phyloP scores from a whole-genome alignment of 2,329 filamentous ascomycete species.

The Exophiala sp. region DNA sequence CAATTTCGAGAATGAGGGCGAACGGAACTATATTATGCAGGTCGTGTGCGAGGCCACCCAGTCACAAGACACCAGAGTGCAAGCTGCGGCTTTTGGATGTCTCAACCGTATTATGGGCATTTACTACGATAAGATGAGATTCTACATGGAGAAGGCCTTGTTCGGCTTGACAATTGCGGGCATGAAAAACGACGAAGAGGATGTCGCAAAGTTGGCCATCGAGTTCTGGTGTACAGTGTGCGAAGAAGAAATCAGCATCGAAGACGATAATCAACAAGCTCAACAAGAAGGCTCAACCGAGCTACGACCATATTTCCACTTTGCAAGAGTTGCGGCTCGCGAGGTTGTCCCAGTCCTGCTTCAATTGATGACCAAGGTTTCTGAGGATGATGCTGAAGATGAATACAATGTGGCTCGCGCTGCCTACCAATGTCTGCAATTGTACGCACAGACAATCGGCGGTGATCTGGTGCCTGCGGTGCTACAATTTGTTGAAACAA shows the following conservation, averaged over 20 bases:
- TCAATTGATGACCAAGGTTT: constrained; percentile 87
- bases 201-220: constrained; percentile 94
- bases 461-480: constrained; percentile 81
- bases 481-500: constrained; percentile 83
- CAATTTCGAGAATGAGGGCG: constrained; percentile 98
- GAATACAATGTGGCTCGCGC: constrained; percentile 97
- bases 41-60: constrained; percentile 99
- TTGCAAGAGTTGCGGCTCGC: constrained; percentile 83
- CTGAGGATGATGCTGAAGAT: constrained; percentile 93
- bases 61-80: constrained; percentile 82
- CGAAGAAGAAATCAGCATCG: constrained; percentile 96
- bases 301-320: constrained; percentile 91
- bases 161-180: constrained; percentile 96
- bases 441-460: constrained; percentile 90
- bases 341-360: constrained; percentile 94
- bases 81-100: constrained; percentile 94
- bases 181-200: constrained; percentile 97
- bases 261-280: constrained; percentile 85
- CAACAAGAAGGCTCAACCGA: constrained; percentile 72
- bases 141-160: constrained; percentile 99
- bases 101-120: constrained; percentile 97
- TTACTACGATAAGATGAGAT: constrained; percentile 99
- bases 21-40: constrained; percentile 99
- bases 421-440: constrained; percentile 91
- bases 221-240: constrained; percentile 99